These are phyloP conservation scores for Xylaria multiplex DNA, from an alignment of 2,329 filamentous ascomycete species.

Conservation along the genomic window DNA sequence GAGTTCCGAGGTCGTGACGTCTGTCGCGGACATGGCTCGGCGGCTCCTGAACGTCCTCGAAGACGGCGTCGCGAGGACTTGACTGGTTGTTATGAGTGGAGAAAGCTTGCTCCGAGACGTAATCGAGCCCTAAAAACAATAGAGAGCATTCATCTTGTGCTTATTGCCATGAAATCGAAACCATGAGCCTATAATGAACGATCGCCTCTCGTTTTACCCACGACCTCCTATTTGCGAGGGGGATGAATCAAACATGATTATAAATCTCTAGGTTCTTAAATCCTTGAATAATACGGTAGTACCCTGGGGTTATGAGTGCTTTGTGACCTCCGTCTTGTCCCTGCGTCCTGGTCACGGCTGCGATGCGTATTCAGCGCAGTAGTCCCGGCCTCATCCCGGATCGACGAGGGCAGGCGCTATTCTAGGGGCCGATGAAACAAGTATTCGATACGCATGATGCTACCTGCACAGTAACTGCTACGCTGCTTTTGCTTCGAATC, in stretches of 20 bases:
- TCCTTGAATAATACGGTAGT: not conserved
- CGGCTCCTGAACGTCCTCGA: slow-evolving; percentile 26
- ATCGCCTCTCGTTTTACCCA: slow-evolving; percentile 16
- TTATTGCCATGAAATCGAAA: not conserved
- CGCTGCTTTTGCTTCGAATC: not conserved
- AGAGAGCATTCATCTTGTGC: not conserved
- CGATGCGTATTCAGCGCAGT: slow-evolving; percentile 6
- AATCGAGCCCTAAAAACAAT: not conserved
- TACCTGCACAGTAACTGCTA: not conserved
- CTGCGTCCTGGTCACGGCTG: slow-evolving; percentile 4
- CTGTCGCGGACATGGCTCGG: slow-evolving; percentile 45
- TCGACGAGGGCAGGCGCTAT: slow-evolving; percentile 22
- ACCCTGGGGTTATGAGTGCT: no score
- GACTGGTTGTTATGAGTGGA: slow-evolving; percentile 34
- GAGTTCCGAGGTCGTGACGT: slow-evolving; percentile 52
- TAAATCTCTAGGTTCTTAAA: no score
- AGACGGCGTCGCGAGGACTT: slow-evolving; percentile 31
- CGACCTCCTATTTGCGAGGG: not conserved
- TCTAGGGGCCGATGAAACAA: slow-evolving; percentile 8
- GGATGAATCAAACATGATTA: no score
- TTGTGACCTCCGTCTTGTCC: not conserved
- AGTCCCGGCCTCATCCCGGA: slow-evolving; percentile 27
- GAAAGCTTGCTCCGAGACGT: slow-evolving; percentile 33
- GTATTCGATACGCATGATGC: slow-evolving; percentile 9
- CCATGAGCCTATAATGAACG: not conserved